A percentile compares a stretch with the other conserved stretches of the same genome.
Conservation (phyloP, 371 early-diverging fungal species). For the Lichtheimia ornata region DNA sequence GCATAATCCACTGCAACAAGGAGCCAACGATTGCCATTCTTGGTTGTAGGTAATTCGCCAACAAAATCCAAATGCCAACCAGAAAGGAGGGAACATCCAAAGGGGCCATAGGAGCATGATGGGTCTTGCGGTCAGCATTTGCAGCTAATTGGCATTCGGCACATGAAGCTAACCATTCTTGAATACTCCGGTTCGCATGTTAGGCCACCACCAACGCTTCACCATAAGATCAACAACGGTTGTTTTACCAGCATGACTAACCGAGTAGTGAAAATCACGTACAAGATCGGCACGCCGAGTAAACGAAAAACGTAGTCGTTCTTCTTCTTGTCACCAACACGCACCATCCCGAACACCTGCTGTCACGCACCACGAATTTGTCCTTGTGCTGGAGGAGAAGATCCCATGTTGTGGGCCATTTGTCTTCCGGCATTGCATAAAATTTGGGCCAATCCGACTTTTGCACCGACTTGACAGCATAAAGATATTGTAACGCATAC, state of each 20-base stretch:
- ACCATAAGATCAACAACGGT: conserved; percentile 17
- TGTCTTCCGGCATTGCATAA: background rate
- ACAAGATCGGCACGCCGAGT: conserved; percentile 12
- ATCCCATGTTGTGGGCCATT: background rate
- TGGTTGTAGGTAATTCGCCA: conserved; percentile 27
- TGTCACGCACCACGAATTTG: no score
- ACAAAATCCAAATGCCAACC: conserved; percentile 31
- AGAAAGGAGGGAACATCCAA: conserved; percentile 11
- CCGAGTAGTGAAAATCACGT: conserved; percentile 18
- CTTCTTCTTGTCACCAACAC: background rate
- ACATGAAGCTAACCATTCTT: conserved; percentile 19
- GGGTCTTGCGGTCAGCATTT: background rate
- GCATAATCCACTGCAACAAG: conserved; percentile 39
- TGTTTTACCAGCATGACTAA: conserved; percentile 27
- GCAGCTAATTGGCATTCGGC: conserved; percentile 25
- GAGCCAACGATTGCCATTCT: conserved; percentile 23
- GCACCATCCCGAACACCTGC: conserved; percentile 2
- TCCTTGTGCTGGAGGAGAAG: background rate
- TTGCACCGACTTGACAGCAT: conserved; percentile 5
- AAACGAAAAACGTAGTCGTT: conserved; percentile 7
- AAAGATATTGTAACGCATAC: conserved; percentile 9
- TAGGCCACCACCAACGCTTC: conserved; percentile 32
- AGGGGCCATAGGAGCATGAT: conserved; percentile 15
- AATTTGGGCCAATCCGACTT: background rate
- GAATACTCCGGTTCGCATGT: no score